Evolutionary conservation across 768 basidiomycete genomes (phyloP).

Genomic region (Tylopilus subfusipes): DNA sequence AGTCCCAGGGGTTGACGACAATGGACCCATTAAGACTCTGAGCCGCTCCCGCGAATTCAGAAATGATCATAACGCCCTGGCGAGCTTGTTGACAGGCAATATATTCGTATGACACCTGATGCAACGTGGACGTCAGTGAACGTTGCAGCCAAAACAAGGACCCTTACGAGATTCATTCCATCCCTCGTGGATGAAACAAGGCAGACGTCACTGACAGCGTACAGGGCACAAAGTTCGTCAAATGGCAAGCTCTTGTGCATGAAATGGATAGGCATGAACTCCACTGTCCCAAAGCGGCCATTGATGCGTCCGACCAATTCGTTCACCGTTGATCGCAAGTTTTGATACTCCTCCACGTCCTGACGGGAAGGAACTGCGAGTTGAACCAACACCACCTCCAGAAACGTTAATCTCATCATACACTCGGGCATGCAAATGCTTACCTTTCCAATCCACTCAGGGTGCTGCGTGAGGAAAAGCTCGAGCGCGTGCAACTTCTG

Average conservation of each 20-base stretch:
- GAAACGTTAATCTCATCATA: background rate
- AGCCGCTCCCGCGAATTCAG: slow-evolving; percentile 97
- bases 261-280: slow-evolving; percentile 99
- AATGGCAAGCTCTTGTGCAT: slow-evolving; percentile 95
- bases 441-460: slow-evolving; percentile 98
- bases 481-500: slow-evolving; percentile 97
- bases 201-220: slow-evolving; percentile 95
- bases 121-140: slow-evolving; percentile 7
- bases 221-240: slow-evolving; percentile 96
- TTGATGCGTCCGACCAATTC: slow-evolving; percentile 98
- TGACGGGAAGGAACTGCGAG: slow-evolving; percentile 96
- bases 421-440: slow-evolving; percentile 6
- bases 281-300: slow-evolving; percentile 97
- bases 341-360: slow-evolving; percentile 99
- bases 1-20: slow-evolving; percentile 99
- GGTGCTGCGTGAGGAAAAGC: slow-evolving; percentile 94
- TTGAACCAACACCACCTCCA: slow-evolving; percentile 89
- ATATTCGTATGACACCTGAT: slow-evolving; percentile 96
- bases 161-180: slow-evolving; percentile 94
- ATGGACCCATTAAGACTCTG: slow-evolving; percentile 93
- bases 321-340: slow-evolving; percentile 91
- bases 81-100: slow-evolving; percentile 90
- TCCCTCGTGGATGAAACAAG: slow-evolving; percentile 93
- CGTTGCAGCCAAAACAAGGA: slow-evolving; percentile 2
- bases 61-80: slow-evolving; percentile 96